These are phyloP conservation scores for Butyriboletus appendiculatus DNA, from an alignment of 1,284 basidiomycete genomes.

Conservation along the genomic window DNA sequence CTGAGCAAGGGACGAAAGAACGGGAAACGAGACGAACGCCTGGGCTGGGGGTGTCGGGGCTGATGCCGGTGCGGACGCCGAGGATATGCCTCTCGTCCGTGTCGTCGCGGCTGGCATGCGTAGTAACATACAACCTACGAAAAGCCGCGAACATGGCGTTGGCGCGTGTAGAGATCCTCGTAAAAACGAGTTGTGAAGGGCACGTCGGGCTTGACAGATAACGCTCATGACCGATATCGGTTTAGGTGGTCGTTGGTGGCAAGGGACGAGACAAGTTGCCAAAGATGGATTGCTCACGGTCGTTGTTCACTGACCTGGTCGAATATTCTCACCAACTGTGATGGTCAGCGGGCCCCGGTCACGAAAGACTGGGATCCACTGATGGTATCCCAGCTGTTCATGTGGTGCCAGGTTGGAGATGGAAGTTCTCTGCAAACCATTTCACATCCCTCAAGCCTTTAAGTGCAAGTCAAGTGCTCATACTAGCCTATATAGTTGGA, in stretches of 20 bases:
- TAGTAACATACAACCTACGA: neutral
- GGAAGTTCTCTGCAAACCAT: neutral
- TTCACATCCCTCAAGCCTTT: neutral
- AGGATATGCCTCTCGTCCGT: constrained; percentile 17
- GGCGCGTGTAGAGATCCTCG: constrained; percentile 10
- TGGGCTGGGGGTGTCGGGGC: constrained; percentile 13
- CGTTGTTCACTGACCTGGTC: neutral
- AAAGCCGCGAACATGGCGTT: constrained; percentile 4
- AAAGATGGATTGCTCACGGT: constrained; percentile 13
- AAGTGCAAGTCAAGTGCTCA: neutral
- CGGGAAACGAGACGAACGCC: constrained; percentile 27
- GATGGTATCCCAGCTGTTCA: neutral
- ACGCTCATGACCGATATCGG: constrained; percentile 19
- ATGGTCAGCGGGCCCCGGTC: constrained; percentile 1
- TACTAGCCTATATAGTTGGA: too few relatives aligned
- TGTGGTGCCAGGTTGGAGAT: neutral
- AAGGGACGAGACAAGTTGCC: constrained; percentile 14
- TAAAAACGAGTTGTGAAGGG: constrained; percentile 26
- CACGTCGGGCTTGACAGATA: constrained; percentile 22
- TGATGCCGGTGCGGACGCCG: constrained; percentile 2
- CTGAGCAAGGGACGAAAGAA: constrained; percentile 22
- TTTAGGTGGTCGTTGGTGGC: constrained; percentile 4
- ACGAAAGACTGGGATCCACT: neutral
- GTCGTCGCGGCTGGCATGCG: neutral
- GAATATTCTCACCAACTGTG: constrained; percentile 11